These are phyloP conservation scores for Bodo saltans DNA, from an alignment of 78 protist genomes.

Conservation along the genomic window DNA sequence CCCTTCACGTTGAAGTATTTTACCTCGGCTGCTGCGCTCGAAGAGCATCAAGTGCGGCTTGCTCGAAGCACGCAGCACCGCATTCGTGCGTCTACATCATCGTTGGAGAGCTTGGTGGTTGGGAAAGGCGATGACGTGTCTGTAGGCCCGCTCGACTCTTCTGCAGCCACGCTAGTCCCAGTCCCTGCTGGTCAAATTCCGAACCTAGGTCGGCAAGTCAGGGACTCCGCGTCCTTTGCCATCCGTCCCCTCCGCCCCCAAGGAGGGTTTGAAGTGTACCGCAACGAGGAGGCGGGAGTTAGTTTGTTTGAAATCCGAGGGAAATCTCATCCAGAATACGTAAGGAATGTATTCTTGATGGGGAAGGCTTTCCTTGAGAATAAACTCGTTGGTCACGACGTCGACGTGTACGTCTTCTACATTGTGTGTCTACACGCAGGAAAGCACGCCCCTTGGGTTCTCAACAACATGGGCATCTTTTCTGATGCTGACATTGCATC, in stretches of 20 bases:
- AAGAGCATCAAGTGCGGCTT: neutral
- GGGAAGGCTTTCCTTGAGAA: constrained; percentile 91
- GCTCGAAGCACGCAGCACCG: too few relatives aligned
- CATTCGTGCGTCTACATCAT: too few relatives aligned
- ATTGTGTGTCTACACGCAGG: constrained; percentile 70
- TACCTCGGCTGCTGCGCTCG: neutral
- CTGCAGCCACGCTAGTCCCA: too few relatives aligned
- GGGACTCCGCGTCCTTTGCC: too few relatives aligned
- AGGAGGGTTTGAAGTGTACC: constrained; percentile 88
- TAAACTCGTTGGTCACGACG: constrained; percentile 83
- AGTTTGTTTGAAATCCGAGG: constrained; percentile 91
- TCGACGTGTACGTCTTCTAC: constrained; percentile 94
- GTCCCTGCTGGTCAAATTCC: too few relatives aligned
- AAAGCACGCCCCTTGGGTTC: neutral
- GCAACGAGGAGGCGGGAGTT: constrained; percentile 42
- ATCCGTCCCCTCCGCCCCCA: too few relatives aligned
- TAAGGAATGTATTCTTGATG: constrained; percentile 87
- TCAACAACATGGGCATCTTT: too few relatives aligned
- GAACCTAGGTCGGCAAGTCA: too few relatives aligned
- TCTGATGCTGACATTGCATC: neutral
- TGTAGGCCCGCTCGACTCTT: too few relatives aligned
- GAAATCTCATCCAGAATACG: constrained; percentile 70
- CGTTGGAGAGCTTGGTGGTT: too few relatives aligned
- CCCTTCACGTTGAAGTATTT: neutral
- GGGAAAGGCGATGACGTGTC: too few relatives aligned